These are phyloP conservation scores for Diaporthe caulivora DNA, from an alignment of 2,329 filamentous ascomycete species.

Conservation along the genomic window DNA sequence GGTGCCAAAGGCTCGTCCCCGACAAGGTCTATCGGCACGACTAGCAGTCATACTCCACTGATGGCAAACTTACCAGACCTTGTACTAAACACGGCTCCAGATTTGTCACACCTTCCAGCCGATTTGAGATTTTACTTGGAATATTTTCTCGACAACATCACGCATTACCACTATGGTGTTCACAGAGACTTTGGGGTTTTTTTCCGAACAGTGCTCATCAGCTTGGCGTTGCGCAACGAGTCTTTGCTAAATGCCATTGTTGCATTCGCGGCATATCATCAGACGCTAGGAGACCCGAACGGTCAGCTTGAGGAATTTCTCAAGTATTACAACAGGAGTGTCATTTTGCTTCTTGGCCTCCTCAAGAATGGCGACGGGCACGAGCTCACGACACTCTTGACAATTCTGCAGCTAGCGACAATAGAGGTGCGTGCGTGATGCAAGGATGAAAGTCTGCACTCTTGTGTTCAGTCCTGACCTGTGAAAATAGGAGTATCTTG, in stretches of 20 bases:
- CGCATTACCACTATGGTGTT: conserved; percentile 85
- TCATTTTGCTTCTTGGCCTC: conserved; percentile 79
- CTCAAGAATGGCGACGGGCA: conserved; percentile 79
- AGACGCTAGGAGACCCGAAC: conserved; percentile 76
- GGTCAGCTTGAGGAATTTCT: conserved; percentile 86
- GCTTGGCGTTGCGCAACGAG: conserved; percentile 79
- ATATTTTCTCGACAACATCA: conserved; percentile 84
- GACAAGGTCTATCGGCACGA: conserved; percentile 60
- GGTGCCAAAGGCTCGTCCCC: conserved; percentile 66
- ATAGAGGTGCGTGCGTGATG: conserved; percentile 81
- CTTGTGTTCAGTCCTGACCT: conserved; percentile 41
- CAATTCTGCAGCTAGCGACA: conserved; percentile 90
- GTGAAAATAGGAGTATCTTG: conserved; percentile 82
- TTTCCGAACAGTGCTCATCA: conserved; percentile 77
- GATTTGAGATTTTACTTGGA: conserved; percentile 84
- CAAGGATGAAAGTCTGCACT: conserved; percentile 38
- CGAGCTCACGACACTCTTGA: conserved; percentile 81
- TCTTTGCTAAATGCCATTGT: conserved; percentile 88
- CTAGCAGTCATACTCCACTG: conserved; percentile 51
- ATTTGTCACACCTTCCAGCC: conserved; percentile 71
- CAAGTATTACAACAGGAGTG: conserved; percentile 89
- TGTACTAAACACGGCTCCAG: conserved; percentile 48
- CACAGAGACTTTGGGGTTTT: conserved; percentile 79
- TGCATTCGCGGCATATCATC: conserved; percentile 90
- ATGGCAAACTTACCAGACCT: conserved; percentile 48